Base-by-base conservation (phyloP, 2,329 filamentous ascomycete species). In the Albifimbria verrucaria region DNA sequence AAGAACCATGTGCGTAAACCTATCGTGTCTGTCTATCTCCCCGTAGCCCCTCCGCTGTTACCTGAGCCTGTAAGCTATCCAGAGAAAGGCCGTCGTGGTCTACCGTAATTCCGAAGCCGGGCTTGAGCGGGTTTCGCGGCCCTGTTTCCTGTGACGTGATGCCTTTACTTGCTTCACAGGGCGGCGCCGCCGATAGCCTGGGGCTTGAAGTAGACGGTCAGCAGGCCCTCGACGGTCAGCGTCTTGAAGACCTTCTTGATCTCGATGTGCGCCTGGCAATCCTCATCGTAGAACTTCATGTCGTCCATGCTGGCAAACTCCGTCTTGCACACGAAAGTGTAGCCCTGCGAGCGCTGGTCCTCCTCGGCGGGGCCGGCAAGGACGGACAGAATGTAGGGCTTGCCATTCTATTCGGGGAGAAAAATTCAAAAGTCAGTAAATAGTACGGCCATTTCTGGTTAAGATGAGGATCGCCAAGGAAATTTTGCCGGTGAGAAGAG, bases 231-330 rank as follows among this genome's bases (percentile, higher is more conserved):
- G 15, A 48, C 45, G 24, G 22, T 32, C 45, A 48, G 45, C 22
- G 21, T 25, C 17, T n/a, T 7, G 45, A 48, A 22, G 15, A 48
- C 45, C 24, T 44, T 57, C 52, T 65, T 69, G 10, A 72, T 54
- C 26, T 69, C 62, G 1, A 59, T 58, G 26, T 72, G 70, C 0
- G 67, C 66, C 1, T 59, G 54, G 39, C 68, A 72, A 32, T 66
- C 72, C 2, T 73, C 74, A 59, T 87, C 84, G 62, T 86, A 87
- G 61, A 78, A 87, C 17, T 77, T 71, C 75, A 87, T 82, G 52
- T 86, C 84, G 3, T 81, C 81, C 21, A 77, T 59, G 1, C 75
- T 81, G 2, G 73, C 72, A 57, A 87, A 87, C 0, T 76, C 76
- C 2, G 80, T 83, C 49, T 81, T 75, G 0, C 78, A 80, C 1